Evolutionary conservation across 257 asterid genomes (phyloP), one percentile per base, ranked within the genome.

Genomic region (Paulownia fortunei): DNA sequence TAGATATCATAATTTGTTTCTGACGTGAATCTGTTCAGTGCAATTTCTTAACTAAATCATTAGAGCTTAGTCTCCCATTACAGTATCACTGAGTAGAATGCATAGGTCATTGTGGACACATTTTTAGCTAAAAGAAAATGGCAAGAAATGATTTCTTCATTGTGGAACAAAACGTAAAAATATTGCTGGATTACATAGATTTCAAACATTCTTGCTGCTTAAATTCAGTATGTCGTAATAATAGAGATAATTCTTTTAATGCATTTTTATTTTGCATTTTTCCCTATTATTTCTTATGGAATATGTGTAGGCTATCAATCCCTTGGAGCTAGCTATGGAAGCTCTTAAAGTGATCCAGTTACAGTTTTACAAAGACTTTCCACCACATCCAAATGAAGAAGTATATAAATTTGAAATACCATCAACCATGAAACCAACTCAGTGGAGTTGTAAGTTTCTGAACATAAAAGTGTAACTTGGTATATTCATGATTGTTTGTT

Each of bases 341-440:
- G 94, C 97, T 34, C 85, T 91, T 23, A 93, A 93, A 88, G 96
- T 74, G 73, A 95, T 95, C 41, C 99, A 95, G 67, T 64, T 49
- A 71, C 89, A 90, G 58, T 95, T 95, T 85, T 91, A 92, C 82
- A 78, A 65, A 76, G 97, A 95, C 82, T 95, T 95, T 78, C 98
- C 99, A 15, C 93, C 97, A 37, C 98, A 95, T 86, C 91, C 89
- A 64, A 82, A 82, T 37, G 99, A 95, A 82, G 12, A 88, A 78
- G 86, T 88, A 58, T 93, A 95, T 78, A 94, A 90, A 69, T 95
- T 90, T 83, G 99, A 97, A 39, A 91, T 98, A 65, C 99, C 99
- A 59, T 95, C 99, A 2, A 95, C 99, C 82, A 91, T 95, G 96
- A 95, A 95, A 84, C 99, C 99, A 68, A 95, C 99, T 70, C 98